Evolutionary conservation across 345 rosid genomes (phyloP).

Genomic region (Melaleuca alternifolia): DNA sequence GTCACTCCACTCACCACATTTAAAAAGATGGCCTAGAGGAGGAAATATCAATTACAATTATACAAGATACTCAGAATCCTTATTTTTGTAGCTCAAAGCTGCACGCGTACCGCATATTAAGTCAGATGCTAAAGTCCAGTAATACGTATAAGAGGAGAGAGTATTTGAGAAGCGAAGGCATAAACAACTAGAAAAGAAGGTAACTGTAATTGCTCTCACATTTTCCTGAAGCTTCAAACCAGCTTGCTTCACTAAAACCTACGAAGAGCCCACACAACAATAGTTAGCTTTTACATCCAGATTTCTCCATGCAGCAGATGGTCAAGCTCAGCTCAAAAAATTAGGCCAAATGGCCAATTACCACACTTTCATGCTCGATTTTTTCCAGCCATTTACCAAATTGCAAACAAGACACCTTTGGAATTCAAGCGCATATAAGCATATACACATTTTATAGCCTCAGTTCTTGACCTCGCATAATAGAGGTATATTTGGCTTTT

Average conservation of each 20-base stretch:
- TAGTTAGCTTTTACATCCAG: neutral
- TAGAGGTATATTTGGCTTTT: neutral
- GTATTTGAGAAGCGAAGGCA: neutral
- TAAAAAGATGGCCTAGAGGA: constrained; percentile 50
- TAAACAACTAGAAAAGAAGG: neutral
- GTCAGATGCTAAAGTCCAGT: neutral
- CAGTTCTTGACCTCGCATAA: neutral
- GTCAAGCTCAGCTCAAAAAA: neutral
- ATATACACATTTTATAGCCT: neutral
- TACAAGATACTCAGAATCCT: neutral
- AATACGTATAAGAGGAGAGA: neutral
- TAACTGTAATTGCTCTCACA: constrained; percentile 17
- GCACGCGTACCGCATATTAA: neutral
- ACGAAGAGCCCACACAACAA: neutral
- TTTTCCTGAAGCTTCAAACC: constrained; percentile 79
- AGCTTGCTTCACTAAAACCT: constrained; percentile 97
- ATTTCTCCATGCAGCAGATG: neutral
- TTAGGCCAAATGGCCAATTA: neutral
- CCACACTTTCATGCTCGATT: neutral
- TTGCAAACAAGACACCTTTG: neutral
- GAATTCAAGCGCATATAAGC: neutral
- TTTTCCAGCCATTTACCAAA: neutral
- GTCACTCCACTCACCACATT: constrained; percentile 79
- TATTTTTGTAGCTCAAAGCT: neutral
- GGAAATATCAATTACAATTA: neutral